Conservation (phyloP, 257 asterid genomes). For the Solanum tarijense region DNA sequence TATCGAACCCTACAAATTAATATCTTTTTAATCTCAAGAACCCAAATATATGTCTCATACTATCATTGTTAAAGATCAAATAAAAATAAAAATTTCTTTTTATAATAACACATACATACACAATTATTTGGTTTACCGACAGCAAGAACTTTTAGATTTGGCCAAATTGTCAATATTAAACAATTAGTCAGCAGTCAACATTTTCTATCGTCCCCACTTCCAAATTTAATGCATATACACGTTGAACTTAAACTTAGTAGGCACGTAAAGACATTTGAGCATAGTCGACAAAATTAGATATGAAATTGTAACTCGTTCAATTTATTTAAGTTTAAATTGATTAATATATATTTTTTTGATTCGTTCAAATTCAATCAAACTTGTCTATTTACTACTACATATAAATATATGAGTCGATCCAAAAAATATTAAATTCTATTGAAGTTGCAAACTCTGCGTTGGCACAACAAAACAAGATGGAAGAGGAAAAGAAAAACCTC, state of each 20-base stretch:
- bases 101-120: background rate
- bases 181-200: background rate
- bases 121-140: background rate
- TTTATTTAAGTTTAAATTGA: background rate
- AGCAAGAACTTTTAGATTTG: background rate
- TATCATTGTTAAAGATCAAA: background rate
- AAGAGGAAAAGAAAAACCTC: background rate
- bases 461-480: background rate
- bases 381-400: no score
- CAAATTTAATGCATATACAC: background rate
- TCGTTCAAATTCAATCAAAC: no score
- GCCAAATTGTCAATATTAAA: background rate
- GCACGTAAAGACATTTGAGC: background rate
- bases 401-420: rapidly evolving
- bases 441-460: background rate
- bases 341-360: rapidly evolving
- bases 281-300: background rate
- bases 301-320: background rate
- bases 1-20: background rate
- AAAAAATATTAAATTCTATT: background rate
- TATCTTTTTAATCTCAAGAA: no score
- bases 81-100: no score
- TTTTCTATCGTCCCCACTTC: background rate
- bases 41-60: background rate
- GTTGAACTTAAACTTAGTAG: background rate